Base-by-base conservation (phyloP, 305 asterid genomes). In the Fraxinus xanthoxyloides region DNA sequence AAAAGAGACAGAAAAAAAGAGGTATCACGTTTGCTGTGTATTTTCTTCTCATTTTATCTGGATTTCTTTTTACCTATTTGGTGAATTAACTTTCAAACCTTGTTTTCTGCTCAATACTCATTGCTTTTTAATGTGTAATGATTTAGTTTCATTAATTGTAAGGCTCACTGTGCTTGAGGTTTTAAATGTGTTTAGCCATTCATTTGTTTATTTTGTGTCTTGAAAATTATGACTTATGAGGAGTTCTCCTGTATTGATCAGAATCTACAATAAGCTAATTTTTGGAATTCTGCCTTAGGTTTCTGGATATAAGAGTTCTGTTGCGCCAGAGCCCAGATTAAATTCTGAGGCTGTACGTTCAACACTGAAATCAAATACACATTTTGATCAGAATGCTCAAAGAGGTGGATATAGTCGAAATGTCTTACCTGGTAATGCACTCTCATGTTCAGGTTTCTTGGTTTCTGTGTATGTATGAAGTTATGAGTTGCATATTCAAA, bases 1-100 rank as follows among this genome's bases (percentile, higher is more conserved):
- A 94, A 86, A 88, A 90, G 88, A 79, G 98, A 94, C 90, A 87
- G 92, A 87, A 96, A 85, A 86, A 94, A 92, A 87, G 98, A 94
- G 98, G 98, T 93, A 80, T 51, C 17, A 30, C 54, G 72, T 73
- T 56, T 76, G 74, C 81, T 35, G 51, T 59, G 28, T 54, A 40
- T 75, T 73, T 77, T 40, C 32, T 76, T 56, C 76, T 38, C 59
- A 19, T 65, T 77, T 17, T 72, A 6, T n/a, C 32, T 24, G 72
- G 10, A 67, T 79, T 78, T 46, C 73, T 82, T 72, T 17, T 70
- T 75, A 34, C 24, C 72, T 73, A 35, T 34, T 75, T 36, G 48
- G 78, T 69, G 23, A 35, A 31, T 31, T 1, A 7, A 76, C 12
- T 24, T 24, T 21, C 79, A 65, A 40, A 40, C 84, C 77, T 56